phyloP scores from a whole-genome alignment of 306 rosid species.

The Chamaecrista fasciculata region DNA sequence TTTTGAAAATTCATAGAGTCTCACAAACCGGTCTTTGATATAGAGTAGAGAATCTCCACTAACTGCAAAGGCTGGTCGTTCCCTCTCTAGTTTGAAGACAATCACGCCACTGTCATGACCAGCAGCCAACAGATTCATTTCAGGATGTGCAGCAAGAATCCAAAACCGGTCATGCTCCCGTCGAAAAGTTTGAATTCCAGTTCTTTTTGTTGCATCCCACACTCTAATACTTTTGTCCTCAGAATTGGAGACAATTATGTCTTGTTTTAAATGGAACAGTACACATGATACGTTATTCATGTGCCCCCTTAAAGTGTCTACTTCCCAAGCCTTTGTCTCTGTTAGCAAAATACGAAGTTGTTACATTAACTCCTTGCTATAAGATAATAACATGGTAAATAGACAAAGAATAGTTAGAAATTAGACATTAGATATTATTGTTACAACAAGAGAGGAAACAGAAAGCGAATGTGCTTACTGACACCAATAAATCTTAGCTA shows the following conservation, averaged over 20 bases:
- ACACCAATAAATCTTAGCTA: too few relatives aligned
- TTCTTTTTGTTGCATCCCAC: slow-evolving; percentile 93
- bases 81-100: slow-evolving; percentile 92
- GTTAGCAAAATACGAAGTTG: slow-evolving; percentile 29
- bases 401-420: neutral
- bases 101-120: slow-evolving; percentile 99
- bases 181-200: slow-evolving; percentile 94
- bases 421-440: neutral
- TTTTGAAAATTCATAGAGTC: slow-evolving; percentile 74
- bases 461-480: too few relatives aligned
- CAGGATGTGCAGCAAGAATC: slow-evolving; percentile 96
- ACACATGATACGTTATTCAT: slow-evolving; percentile 97
- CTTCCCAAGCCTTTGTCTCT: slow-evolving; percentile 99
- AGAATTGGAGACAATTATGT: slow-evolving; percentile 89
- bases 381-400: too few relatives aligned
- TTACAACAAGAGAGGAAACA: neutral
- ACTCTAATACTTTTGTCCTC: slow-evolving; percentile 97
- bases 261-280: slow-evolving; percentile 95
- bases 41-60: slow-evolving; percentile 83
- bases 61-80: slow-evolving; percentile 81
- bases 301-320: slow-evolving; percentile 96
- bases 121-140: slow-evolving; percentile 95
- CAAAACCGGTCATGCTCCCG: slow-evolving; percentile 96
- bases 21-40: slow-evolving; percentile 79
- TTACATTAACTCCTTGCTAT: neutral